Evolutionary conservation across 148 eudicot genomes (phyloP), one percentile per base, ranked within the genome.

Genomic region (Selenicereus undatus): DNA sequence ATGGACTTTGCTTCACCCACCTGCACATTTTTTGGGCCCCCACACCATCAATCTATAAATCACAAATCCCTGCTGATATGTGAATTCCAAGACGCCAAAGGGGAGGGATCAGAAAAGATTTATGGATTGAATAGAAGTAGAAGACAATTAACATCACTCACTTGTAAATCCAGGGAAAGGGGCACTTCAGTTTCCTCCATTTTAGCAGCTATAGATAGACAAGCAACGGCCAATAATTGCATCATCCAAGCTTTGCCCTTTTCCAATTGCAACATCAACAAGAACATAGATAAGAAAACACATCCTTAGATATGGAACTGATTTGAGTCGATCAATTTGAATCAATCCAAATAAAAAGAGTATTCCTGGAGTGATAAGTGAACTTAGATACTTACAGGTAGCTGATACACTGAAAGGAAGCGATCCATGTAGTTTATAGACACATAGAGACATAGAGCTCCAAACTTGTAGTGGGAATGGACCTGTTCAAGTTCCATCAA

Each of bases 101-200:
- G 13, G 11, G 29, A 56, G 62, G 62, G 8, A 56, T 56, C 22
- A 20, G 14, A 56, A 5, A 18, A 56, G 6, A 56, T 22, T 1
- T 3, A 26, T 27, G 30, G 71, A 66, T 66, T 66, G 62, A 56
- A 26, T 66, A 27, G 35, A 66, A 66, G 30, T 66, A 27, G 71
- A 66, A 27, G 35, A 26, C 71, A 64, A 24, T 64, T 64, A 66
- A 32, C 3, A 27, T 66, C 36, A 66, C 81, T 73, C 83, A 93
- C 93, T 90, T 93, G 98, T 64, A 93, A 89, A 86, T 92, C 93
- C 22, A 93, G 82, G 54, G 80, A 79, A 18, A 82, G 79, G 20
- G 98, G 98, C 26, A 89, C 90, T 35, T 84, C 87, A 78, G 87
- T 87, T 88, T 93, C 98, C 58, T 92, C 98, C 85, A 92, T 78